These are phyloP conservation scores for Pouteria campechiana DNA, from an alignment of 179 eudicot species.

Conservation along the genomic window DNA sequence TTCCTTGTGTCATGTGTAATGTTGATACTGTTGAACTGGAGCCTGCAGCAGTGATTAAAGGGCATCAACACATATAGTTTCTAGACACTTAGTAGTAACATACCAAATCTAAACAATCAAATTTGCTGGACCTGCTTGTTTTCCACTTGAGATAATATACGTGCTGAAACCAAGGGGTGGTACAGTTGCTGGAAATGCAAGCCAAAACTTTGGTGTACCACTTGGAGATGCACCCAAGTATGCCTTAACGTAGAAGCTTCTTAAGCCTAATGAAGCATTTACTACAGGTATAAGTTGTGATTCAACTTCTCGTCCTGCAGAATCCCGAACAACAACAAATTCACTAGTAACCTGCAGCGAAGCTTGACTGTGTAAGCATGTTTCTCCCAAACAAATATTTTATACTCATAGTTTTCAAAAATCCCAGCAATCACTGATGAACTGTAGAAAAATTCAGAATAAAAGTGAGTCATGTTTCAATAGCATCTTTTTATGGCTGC, in stretches of 20 bases:
- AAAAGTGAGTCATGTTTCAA: no score
- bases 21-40: constrained; percentile 38
- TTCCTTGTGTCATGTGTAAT: constrained; percentile 24
- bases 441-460: no score
- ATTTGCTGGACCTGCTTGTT: constrained; percentile 61
- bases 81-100: background rate
- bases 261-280: constrained; percentile 33
- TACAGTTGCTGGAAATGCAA: constrained; percentile 74
- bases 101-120: constrained; percentile 4
- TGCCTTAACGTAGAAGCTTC: constrained; percentile 47
- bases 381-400: no score
- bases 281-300: constrained; percentile 75
- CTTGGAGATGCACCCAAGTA: constrained; percentile 45
- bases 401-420: no score
- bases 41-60: constrained; percentile 13
- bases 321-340: constrained; percentile 47
- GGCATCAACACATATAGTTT: background rate
- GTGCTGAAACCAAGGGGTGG: constrained; percentile 98
- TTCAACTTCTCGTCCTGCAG: constrained; percentile 58
- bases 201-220: constrained; percentile 49
- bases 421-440: no score
- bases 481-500: no score
- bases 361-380: constrained; percentile 4
- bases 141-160: constrained; percentile 45
- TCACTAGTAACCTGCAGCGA: constrained; percentile 47